These are phyloP conservation scores for Solanum chmielewskii DNA, from an alignment of 257 asterid genomes.

Conservation along the genomic window DNA sequence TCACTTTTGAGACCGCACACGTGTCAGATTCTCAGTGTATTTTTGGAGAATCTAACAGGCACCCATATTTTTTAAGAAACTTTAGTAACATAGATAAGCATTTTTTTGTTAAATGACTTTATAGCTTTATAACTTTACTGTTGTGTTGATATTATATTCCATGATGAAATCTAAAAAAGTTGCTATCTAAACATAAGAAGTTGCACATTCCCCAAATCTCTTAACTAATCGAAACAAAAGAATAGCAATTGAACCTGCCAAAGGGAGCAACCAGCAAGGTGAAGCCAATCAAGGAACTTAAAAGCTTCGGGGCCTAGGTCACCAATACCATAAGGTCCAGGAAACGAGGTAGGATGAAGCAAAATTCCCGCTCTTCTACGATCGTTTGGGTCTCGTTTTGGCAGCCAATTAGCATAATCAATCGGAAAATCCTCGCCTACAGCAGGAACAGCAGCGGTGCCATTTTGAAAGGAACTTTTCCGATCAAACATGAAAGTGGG, in stretches of 20 bases:
- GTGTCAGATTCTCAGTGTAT: neutral
- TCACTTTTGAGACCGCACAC: neutral
- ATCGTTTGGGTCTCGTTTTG: conserved; percentile 24
- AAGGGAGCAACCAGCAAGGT: conserved; percentile 80
- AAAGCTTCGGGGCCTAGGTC: conserved; percentile 85
- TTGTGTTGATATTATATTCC: neutral
- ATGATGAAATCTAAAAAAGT: neutral
- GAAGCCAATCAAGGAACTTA: conserved; percentile 85
- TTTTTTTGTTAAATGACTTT: neutral
- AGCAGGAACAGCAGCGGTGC: conserved; percentile 15
- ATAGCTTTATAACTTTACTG: neutral
- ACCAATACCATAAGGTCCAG: conserved; percentile 90
- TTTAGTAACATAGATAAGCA: neutral
- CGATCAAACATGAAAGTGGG: neutral
- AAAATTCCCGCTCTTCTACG: conserved; percentile 90
- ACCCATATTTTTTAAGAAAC: neutral
- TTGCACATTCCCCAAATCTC: neutral
- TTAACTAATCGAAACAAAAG: neutral
- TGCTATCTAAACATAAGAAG: neutral
- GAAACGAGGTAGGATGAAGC: conserved; percentile 92
- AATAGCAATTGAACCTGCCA: conserved; percentile 64
- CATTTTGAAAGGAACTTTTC: conserved; percentile 8
- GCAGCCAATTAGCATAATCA: conserved; percentile 62
- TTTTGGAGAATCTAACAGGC: neutral
- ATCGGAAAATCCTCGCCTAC: conserved; percentile 73